Conservation (phyloP, 2,329 filamentous ascomycete species). For the Colletotrichum tamarilloi region DNA sequence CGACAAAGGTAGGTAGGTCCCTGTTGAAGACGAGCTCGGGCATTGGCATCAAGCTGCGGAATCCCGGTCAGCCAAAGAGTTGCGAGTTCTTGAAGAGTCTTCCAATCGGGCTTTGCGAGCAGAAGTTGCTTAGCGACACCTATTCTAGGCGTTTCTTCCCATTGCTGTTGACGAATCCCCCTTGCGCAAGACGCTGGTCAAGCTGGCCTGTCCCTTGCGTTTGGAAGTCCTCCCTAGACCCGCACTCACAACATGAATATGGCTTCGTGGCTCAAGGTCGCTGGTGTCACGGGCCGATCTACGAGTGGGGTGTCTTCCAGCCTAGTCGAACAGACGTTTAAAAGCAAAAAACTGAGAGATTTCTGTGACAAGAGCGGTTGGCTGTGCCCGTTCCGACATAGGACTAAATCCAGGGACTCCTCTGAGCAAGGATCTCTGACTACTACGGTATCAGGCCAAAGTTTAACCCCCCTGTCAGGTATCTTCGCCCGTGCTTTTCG, state of each 20-base stretch:
- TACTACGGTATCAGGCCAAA: no score
- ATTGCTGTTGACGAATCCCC: neutral
- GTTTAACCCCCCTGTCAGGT: no score
- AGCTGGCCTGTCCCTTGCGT: conserved; percentile 13
- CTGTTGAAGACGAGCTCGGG: neutral
- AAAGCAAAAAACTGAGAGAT: neutral
- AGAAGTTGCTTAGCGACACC: neutral
- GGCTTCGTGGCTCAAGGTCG: conserved; percentile 3
- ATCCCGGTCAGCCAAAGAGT: neutral
- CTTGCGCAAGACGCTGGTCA: conserved; percentile 7
- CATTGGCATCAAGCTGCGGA: neutral
- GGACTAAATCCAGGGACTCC: neutral
- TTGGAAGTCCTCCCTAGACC: neutral
- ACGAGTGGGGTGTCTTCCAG: neutral
- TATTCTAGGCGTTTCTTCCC: neutral
- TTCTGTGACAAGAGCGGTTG: conserved; percentile 1
- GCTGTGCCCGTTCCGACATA: neutral
- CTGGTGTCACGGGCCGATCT: conserved; percentile 4
- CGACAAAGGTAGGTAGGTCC: neutral
- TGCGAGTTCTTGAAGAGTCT: neutral
- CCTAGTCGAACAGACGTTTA: conserved; percentile 3
- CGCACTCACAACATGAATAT: neutral
- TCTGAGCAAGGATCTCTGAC: conserved; percentile 1
- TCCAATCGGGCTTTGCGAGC: neutral
- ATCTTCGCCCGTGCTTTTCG: no score